Percentiles rank a stretch among this genome's conserved stretches.
phyloP scores from a whole-genome alignment of 2,329 filamentous ascomycete species.

The Colletotrichum higginsianum region DNA sequence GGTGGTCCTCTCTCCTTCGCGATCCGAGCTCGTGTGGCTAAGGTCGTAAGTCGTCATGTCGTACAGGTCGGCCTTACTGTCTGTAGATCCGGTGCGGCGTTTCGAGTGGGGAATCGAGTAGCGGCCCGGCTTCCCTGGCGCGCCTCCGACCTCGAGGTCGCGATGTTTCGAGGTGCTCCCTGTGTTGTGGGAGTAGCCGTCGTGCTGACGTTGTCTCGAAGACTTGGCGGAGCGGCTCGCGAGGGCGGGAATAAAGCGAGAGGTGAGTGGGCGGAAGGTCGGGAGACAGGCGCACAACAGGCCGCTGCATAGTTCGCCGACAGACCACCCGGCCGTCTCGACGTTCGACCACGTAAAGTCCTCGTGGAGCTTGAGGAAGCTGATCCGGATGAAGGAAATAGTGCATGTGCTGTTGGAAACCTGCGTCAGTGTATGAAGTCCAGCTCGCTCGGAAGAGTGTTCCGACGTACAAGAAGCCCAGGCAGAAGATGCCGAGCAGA shows the following conservation, averaged over 20 bases:
- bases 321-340: constrained; percentile 46
- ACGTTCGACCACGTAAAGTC: constrained; percentile 47
- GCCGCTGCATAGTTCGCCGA: constrained; percentile 45
- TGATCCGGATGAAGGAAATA: constrained; percentile 47
- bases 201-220: constrained; percentile 13
- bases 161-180: constrained; percentile 10
- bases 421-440: background rate
- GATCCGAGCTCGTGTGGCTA: background rate
- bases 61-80: constrained; percentile 34
- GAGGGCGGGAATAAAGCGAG: constrained; percentile 24
- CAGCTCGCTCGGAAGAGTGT: background rate
- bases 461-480: constrained; percentile 43
- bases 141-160: constrained; percentile 26
- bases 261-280: constrained; percentile 46
- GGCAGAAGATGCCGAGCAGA: constrained; percentile 47
- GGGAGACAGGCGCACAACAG: constrained; percentile 46
- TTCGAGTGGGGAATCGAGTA: background rate
- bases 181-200: background rate
- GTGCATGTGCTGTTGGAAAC: constrained; percentile 41
- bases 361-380: constrained; percentile 41
- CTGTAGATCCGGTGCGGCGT: background rate
- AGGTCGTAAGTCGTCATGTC: constrained; percentile 18
- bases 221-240: constrained; percentile 21
- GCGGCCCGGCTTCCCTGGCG: background rate
- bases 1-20: background rate